Base-by-base conservation (phyloP, 805 yeast genomes). In the Metschnikowia kofuensis region DNA sequence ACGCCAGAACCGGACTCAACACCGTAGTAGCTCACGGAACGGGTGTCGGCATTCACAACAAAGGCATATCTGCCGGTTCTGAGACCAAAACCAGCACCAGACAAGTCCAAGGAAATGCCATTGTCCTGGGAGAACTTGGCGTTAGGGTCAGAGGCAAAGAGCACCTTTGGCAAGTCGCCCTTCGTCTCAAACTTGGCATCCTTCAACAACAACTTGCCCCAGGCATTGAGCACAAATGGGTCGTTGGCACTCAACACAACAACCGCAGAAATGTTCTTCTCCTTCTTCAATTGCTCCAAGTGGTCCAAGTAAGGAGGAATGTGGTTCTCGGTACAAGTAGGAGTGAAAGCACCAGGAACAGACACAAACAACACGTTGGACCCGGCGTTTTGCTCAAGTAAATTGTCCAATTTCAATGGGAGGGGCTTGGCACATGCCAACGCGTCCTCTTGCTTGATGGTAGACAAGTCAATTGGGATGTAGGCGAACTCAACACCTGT, bases 261-360 rank as follows among this genome's bases (percentile, higher is more conserved):
- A 36, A 73, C 55, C 27, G 67, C 60, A 26, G 64, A 62, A 35
- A 71, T 62, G 38, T 64, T 59, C 51, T 67, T 59, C 29, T 59
- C 56, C 49, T 61, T 61, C 49, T 58, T 59, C 54, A 73, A 62
- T 28, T 60, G 46, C 14, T 53, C 56, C 57, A 70, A 60, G 51
- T 69, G 57, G 43, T 49, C 49, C 53, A 73, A 62, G 54, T 58
- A 65, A 15, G 69, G 72, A 6, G 78, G 78, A 41, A 73, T 63
- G 59, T 73, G 78, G 55, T 67, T 63, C 53, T 70, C 77, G 26
- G 76, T 72, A 51, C 78, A 73, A 2, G 74, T 63, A n/a, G 77
- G 76, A 8, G 76, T 69, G 59, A 71, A 72, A 1, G 75, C 74
- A 28, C 74, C 76, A 7, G 78, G 78, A 29, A 72, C 75, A 10